Conservation (phyloP, 1,284 basidiomycete genomes). For the Pascua sp. region DNA sequence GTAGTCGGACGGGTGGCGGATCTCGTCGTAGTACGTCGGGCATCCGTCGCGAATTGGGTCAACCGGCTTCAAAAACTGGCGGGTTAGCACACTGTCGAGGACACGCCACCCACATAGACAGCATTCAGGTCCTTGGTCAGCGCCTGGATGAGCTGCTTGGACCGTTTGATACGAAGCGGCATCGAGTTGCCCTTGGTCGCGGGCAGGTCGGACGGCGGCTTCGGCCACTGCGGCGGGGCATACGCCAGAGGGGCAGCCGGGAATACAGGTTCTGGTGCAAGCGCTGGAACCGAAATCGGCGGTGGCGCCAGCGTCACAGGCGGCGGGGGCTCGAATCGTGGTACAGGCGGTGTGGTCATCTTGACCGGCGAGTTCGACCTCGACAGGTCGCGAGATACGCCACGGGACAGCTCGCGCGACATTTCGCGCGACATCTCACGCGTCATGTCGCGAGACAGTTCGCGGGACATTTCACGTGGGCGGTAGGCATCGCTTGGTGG, state of each 20-base stretch:
- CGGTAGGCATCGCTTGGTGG: too few relatives aligned
- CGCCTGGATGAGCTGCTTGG: constrained; percentile 65
- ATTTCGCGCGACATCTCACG: background rate
- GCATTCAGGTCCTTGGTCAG: constrained; percentile 68
- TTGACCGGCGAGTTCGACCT: background rate
- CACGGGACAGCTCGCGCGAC: background rate
- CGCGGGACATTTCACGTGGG: background rate
- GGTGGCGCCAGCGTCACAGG: background rate
- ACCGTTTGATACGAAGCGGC: constrained; percentile 73
- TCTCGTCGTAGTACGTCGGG: constrained; percentile 93
- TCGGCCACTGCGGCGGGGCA: constrained; percentile 38
- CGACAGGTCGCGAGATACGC: background rate
- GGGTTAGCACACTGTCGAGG: constrained; percentile 3
- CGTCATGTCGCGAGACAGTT: background rate
- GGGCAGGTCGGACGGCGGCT: constrained; percentile 30
- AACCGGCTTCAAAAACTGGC: constrained; percentile 72
- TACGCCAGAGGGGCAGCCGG: background rate
- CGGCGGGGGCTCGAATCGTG: background rate
- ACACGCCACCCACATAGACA: constrained; percentile 51
- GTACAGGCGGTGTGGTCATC: background rate
- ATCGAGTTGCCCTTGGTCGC: constrained; percentile 26
- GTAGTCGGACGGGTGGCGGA: constrained; percentile 91
- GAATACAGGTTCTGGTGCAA: background rate
- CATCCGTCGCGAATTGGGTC: constrained; percentile 78
- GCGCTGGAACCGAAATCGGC: background rate